Evolutionary conservation across 2,329 filamentous ascomycete species (phyloP).

Genomic region (Calcarisporium arbuscula): DNA sequence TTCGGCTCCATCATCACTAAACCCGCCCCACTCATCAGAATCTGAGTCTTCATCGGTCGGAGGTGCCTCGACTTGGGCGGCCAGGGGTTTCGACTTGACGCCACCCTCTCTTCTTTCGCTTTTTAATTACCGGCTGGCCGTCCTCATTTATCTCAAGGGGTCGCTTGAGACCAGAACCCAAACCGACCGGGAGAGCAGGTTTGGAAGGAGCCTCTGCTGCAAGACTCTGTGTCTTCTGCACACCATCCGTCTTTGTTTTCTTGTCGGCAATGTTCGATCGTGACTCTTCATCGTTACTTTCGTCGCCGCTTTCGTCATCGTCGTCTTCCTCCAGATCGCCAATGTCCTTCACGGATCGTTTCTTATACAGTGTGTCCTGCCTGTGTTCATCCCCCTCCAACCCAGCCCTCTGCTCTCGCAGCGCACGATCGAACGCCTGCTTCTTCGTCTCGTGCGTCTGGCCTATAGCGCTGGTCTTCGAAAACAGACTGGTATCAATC

Average conservation of each 20-base stretch:
- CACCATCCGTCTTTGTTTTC: background rate
- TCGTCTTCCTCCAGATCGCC: no score
- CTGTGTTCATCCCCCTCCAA: conserved; percentile 48
- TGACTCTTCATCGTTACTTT: conserved; percentile 11
- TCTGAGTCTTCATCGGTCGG: conserved; percentile 26
- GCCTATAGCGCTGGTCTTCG: conserved; percentile 72
- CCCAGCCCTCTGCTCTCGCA: conserved; percentile 60
- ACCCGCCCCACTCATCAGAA: conserved; percentile 55
- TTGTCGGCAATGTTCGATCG: background rate
- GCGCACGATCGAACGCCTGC: conserved; percentile 56
- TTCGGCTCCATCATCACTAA: conserved; percentile 38
- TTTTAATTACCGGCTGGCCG: conserved; percentile 75
- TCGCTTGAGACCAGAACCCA: conserved; percentile 80
- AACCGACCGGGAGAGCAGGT: conserved; percentile 44
- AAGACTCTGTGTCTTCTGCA: conserved; percentile 6
- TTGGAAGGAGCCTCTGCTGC: conserved; percentile 7
- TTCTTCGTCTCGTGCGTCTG: conserved; percentile 65
- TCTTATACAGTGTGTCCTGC: conserved; percentile 47
- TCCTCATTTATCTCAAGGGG: conserved; percentile 75
- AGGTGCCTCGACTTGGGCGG: conserved; percentile 31
- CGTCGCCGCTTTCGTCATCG: conserved; percentile 20
- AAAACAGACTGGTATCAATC: conserved; percentile 74
- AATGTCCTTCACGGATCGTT: conserved; percentile 21
- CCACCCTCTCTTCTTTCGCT: conserved; percentile 68
- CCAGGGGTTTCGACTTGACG: conserved; percentile 48